Base-by-base conservation (phyloP, 2,329 filamentous ascomycete species). In the Fonsecaea nubica region DNA sequence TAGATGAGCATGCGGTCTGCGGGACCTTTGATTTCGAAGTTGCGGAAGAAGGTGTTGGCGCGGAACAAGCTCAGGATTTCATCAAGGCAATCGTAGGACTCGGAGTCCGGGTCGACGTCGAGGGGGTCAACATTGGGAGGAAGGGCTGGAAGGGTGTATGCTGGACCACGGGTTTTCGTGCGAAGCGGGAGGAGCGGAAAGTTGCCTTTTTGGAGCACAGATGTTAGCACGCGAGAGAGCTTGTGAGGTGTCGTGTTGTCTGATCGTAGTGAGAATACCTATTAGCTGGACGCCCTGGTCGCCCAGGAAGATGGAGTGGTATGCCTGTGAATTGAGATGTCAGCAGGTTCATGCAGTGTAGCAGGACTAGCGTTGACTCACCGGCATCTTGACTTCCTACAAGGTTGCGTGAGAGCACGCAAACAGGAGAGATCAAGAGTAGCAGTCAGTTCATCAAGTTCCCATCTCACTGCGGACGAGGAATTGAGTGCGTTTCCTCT, bases 31-130 rank as follows among this genome's bases (percentile, higher is more conserved):
- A 98, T 96, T 85, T 98, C 95, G 76, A 99, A 99, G 86, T 98
- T 99, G 76, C 95, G 91, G 86, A 98, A 99, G 81, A 99, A 94
- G 67, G 94, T 97, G 84, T 99, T 98, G 75, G 95, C 94, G 71
- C 95, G 92, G 86, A 98, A 99, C 58, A 98, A 87, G 12, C 90
- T 86, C 63, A 99, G 86, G 59, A 96, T 89, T 84, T 99, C 95
- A 81, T 99, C 95, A 63, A 98, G 87, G 69, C 95, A 92, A 83
- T 99, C 95, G 85, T 98, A 98, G 76, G 91, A 93, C 79, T 97
- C 92, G 80, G 88, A 90, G 79, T 95, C 92, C 58, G 93, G 90
- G 78, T 97, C 92, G 74, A 85, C 77, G 63, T 83, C 81, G 62
- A 80, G 73, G 35, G 84, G 80, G 67, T 79, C 76, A 64, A 76